phyloP scores from a whole-genome alignment of 2,329 filamentous ascomycete genomes.

The Paracoccidioides lutzii region DNA sequence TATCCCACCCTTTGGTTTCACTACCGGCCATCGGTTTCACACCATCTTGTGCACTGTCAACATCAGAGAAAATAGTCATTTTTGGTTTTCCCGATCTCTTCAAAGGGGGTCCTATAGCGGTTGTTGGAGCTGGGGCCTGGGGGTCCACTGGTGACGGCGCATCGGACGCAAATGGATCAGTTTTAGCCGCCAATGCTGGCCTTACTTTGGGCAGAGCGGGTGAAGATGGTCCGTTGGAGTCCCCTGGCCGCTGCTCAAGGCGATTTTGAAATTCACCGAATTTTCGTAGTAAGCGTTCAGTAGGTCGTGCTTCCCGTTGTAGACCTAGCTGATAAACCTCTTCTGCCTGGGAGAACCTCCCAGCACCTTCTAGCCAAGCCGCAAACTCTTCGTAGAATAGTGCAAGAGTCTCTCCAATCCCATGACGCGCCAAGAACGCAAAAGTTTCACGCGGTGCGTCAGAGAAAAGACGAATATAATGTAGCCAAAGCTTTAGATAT shows the following conservation, averaged over 20 bases:
- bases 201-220: conserved; percentile 75
- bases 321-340: conserved; percentile 88
- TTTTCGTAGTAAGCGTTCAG: conserved; percentile 70
- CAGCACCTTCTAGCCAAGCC: conserved; percentile 74
- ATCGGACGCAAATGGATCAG: conserved; percentile 59
- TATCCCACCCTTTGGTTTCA: conserved; percentile 71
- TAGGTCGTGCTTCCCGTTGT: conserved; percentile 72
- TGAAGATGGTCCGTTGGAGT: conserved; percentile 56
- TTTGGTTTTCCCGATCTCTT: conserved; percentile 64
- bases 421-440: conserved; percentile 77
- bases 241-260: conserved; percentile 52
- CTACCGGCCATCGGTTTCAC: conserved; percentile 43
- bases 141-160: conserved; percentile 34
- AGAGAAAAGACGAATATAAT: conserved; percentile 85
- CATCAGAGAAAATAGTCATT: conserved; percentile 81
- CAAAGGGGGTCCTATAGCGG: conserved; percentile 34
- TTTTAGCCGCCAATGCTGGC: conserved; percentile 70
- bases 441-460: conserved; percentile 90
- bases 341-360: conserved; percentile 78
- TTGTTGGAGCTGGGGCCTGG: conserved; percentile 54
- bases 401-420: conserved; percentile 73
- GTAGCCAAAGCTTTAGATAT: conserved; percentile 85
- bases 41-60: conserved; percentile 42
- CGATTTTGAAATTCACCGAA: conserved; percentile 83
- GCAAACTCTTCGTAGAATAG: conserved; percentile 97